Percentiles rank a stretch among this genome's conserved stretches.
These are phyloP conservation scores for Xylariomycetidae sp. DNA, from an alignment of 2,329 filamentous ascomycete genomes.

Conservation along the genomic window DNA sequence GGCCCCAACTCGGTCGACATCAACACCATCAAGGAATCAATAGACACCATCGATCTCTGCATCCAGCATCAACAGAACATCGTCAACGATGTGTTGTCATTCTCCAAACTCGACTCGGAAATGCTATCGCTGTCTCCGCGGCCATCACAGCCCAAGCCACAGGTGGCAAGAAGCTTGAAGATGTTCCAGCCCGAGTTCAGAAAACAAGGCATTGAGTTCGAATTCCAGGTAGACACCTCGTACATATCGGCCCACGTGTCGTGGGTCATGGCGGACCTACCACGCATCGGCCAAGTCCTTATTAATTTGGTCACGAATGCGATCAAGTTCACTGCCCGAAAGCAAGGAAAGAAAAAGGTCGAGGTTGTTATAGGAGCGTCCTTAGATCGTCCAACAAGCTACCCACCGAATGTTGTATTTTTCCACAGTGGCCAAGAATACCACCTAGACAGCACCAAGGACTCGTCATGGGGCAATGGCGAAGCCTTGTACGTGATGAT, in stretches of 20 bases:
- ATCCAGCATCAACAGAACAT: conserved; percentile 70
- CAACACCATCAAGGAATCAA: conserved; percentile 70
- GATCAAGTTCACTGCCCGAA: conserved; percentile 49
- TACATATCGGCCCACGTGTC: conserved; percentile 57
- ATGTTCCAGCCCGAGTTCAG: conserved; percentile 72
- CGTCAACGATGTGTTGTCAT: conserved; percentile 58
- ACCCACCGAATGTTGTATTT: conserved; percentile 50
- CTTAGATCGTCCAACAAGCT: conserved; percentile 33
- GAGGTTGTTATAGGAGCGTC: conserved; percentile 43
- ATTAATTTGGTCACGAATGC: conserved; percentile 68
- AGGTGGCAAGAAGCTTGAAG: conserved; percentile 63
- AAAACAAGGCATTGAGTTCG: conserved; percentile 62
- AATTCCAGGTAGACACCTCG: conserved; percentile 59
- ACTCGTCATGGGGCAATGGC: conserved; percentile 59
- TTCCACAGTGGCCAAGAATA: conserved; percentile 40
- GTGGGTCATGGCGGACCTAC: conserved; percentile 68
- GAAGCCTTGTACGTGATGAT: conserved; percentile 61
- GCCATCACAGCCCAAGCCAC: conserved; percentile 56
- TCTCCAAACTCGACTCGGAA: conserved; percentile 64
- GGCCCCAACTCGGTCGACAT: conserved; percentile 34
- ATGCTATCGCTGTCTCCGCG: conserved; percentile 63
- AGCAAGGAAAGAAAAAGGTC: conserved; percentile 53
- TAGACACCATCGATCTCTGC: conserved; percentile 69
- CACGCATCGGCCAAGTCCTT: conserved; percentile 64
- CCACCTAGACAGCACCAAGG: conserved; percentile 28